Evolutionary conservation across 805 yeast species (phyloP).

Genomic region (Ogataea henricii): DNA sequence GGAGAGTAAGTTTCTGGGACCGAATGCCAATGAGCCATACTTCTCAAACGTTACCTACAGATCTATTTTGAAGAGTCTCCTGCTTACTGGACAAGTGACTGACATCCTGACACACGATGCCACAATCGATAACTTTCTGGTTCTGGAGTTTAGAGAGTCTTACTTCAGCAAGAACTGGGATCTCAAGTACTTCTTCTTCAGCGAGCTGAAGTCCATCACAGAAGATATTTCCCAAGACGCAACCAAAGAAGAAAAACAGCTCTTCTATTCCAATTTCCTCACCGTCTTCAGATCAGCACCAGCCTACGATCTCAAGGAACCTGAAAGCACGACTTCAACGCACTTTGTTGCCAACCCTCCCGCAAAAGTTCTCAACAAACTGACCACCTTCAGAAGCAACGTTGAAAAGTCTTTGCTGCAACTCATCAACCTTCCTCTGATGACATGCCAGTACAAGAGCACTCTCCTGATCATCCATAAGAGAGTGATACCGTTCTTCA

Average conservation of each 20-base stretch:
- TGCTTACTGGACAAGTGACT: slow-evolving; percentile 37
- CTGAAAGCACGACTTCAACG: slow-evolving; percentile 35
- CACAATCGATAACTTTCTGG: slow-evolving; percentile 40
- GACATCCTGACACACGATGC: slow-evolving; percentile 48
- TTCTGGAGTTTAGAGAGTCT: slow-evolving; percentile 54
- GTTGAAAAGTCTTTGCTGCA: slow-evolving; percentile 72
- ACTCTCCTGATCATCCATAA: slow-evolving; percentile 75
- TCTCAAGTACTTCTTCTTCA: slow-evolving; percentile 71
- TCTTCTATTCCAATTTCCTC: slow-evolving; percentile 42
- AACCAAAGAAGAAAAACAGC: slow-evolving; percentile 9
- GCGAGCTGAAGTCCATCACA: slow-evolving; percentile 40
- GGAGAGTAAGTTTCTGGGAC: slow-evolving; percentile 57
- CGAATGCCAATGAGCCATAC: slow-evolving; percentile 52
- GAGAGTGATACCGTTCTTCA: slow-evolving; percentile 77
- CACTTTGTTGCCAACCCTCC: slow-evolving; percentile 49
- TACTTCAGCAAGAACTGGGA: slow-evolving; percentile 69
- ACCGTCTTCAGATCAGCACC: slow-evolving; percentile 38
- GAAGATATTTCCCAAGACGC: slow-evolving; percentile 27
- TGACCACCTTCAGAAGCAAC: slow-evolving; percentile 52
- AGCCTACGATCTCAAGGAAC: slow-evolving; percentile 36
- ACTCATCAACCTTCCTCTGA: slow-evolving; percentile 48
- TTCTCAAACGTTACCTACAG: slow-evolving; percentile 62
- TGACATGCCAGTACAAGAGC: slow-evolving; percentile 61
- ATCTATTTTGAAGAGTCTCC: slow-evolving; percentile 36
- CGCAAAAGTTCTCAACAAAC: slow-evolving; percentile 34